Evolutionary conservation across 1,284 basidiomycete genomes (phyloP).

Genomic region (Cryptococcus sp.): DNA sequence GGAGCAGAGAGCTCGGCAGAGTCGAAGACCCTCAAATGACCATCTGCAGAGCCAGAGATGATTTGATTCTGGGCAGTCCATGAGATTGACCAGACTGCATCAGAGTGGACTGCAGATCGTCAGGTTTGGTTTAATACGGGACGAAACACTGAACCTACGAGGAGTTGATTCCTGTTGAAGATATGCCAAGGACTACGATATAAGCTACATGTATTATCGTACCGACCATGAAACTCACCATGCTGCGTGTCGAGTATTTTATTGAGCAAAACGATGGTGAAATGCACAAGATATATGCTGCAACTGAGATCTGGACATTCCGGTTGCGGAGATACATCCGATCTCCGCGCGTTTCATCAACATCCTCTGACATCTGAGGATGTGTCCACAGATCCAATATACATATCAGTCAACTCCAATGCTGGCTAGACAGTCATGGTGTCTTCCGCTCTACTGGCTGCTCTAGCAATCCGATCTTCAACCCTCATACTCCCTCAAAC

Average conservation of each 20-base stretch:
- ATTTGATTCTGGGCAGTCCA: slow-evolving; percentile 31
- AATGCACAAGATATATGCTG: too few species aligned
- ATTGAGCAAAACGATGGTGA: too few species aligned
- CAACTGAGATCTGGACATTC: too few species aligned
- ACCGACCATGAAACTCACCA: too few species aligned
- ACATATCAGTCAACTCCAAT: too few species aligned
- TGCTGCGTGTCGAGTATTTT: too few species aligned
- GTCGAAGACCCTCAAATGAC: slow-evolving; percentile 37
- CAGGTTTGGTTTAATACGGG: not conserved
- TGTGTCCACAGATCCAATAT: too few species aligned
- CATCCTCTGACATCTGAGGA: too few species aligned
- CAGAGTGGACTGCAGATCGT: slow-evolving; percentile 24
- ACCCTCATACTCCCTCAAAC: slow-evolving; percentile 67
- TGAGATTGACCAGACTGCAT: slow-evolving; percentile 36
- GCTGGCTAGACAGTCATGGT: not conserved
- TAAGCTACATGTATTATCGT: too few species aligned
- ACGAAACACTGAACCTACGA: slow-evolving; percentile 12
- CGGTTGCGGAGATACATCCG: too few species aligned
- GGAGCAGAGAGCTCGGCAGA: slow-evolving; percentile 57
- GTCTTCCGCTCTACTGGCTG: not conserved
- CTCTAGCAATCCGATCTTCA: slow-evolving; percentile 46
- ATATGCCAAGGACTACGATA: slow-evolving; percentile 32
- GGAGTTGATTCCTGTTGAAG: slow-evolving; percentile 37
- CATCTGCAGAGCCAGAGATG: slow-evolving; percentile 36
- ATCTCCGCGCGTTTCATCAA: too few species aligned